Percentiles rank a stretch among this genome's conserved stretches.
Conservation (phyloP, 2,329 filamentous ascomycete genomes). For the Fusarium floridanum region DNA sequence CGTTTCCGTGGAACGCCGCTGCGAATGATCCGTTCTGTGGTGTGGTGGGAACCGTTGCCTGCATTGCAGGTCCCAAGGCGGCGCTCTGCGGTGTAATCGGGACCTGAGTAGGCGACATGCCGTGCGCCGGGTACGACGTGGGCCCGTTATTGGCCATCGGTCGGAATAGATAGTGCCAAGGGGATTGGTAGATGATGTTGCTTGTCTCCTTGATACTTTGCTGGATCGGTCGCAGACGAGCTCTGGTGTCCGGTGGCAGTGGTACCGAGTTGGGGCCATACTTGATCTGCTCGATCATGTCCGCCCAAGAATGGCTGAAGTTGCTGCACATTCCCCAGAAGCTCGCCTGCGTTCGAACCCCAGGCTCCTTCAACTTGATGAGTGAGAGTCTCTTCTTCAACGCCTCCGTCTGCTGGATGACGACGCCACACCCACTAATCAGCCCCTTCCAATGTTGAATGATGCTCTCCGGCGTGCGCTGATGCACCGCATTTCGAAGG, state of each 20-base stretch:
- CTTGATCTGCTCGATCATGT: conserved; percentile 73
- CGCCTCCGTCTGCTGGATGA: conserved; percentile 79
- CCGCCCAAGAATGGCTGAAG: conserved; percentile 78
- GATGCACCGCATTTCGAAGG: conserved; percentile 72
- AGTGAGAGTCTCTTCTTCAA: conserved; percentile 79
- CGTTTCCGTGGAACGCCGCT: conserved; percentile 66
- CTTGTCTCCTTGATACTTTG: conserved; percentile 85
- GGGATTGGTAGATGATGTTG: conserved; percentile 74
- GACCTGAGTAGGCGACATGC: conserved; percentile 50
- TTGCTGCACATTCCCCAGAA: conserved; percentile 81
- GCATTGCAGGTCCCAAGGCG: conserved; percentile 88
- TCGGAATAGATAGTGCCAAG: conserved; percentile 64
- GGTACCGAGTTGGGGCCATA: conserved; percentile 64
- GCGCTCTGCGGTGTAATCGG: conserved; percentile 92
- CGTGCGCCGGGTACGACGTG: conserved; percentile 40
- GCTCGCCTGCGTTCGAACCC: conserved; percentile 71
- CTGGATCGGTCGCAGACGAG: conserved; percentile 83
- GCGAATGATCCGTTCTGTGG: conserved; percentile 70
- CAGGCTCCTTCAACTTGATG: conserved; percentile 88
- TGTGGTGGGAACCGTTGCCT: conserved; percentile 86
- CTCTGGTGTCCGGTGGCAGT: conserved; percentile 75
- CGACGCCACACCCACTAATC: conserved; percentile 77
- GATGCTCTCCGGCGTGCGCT: conserved; percentile 69
- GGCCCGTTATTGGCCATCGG: conserved; percentile 35
- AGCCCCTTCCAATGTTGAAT: conserved; percentile 77